Evolutionary conservation across 2,329 filamentous ascomycete genomes (phyloP), one percentile per base, ranked within the genome.

Genomic region (Pseudogymnoascus sp.): DNA sequence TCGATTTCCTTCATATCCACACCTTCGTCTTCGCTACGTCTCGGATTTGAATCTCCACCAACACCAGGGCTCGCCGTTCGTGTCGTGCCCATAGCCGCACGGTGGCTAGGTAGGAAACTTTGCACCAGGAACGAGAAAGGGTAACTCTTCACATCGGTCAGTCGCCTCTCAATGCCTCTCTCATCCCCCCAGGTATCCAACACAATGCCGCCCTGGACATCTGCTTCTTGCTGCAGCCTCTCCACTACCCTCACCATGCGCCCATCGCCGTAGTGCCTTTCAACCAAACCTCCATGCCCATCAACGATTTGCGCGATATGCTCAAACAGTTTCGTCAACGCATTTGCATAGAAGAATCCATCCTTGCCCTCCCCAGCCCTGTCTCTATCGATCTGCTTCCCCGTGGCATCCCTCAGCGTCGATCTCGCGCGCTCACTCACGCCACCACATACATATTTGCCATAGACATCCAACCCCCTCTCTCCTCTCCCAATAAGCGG

Each of bases 1-100:
- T 99, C 94, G 2, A 99, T 84, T 72, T 97, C 93, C 74, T 93
- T 97, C 90, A 97, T 96, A 71, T 97, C 92, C 21, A 97, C 91
- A 0, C 90, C 82, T 70, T 97, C 94, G 68, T 99, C 94, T 72
- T 97, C 92, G 71, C 88, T 91, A 14, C 78, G 76, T 8, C 89
- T 82, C 74, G 70, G 72, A 62, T 76, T 79, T 5, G 70, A 69
- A 11, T 76, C 76, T 16, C 79, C 78, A 12, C 84, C 84, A 37
- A 81, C 74, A 0, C 90, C 90, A 1, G 93, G 93, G 1, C 92
- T 96, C 66, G 82, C 87, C 38, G 91, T 84, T 49, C 91, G 83
- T 2, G 88, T 83, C 1, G 86, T 86, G 1, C 84, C 84, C 10
- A 72, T 69, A 41, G 80, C 74, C 6, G 76, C 79, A 65, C 87